Evolutionary conservation across 2,329 filamentous ascomycete genomes (phyloP).

Genomic region (Calycina herbarum): DNA sequence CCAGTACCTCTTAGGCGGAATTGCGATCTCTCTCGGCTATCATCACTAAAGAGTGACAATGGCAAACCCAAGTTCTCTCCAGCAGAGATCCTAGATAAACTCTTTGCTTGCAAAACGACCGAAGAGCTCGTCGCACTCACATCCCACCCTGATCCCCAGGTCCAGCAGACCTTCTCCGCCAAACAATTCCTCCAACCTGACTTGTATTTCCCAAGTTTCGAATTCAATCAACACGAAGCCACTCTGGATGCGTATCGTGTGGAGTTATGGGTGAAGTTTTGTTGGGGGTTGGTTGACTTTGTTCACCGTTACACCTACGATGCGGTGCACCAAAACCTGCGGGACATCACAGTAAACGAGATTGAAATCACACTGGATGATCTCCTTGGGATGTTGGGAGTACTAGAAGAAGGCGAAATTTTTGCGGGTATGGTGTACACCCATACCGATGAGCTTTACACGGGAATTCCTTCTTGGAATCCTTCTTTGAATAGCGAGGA

Average conservation of each 20-base stretch:
- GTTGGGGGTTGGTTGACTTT: background rate
- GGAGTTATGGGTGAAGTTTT: background rate
- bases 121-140: background rate
- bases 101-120: background rate
- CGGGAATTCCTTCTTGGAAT: background rate
- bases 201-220: background rate
- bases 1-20: background rate
- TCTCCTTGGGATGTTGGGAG: background rate
- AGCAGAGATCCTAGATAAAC: background rate
- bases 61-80: background rate
- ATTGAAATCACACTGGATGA: background rate
- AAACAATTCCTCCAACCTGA: background rate
- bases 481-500: background rate
- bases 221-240: background rate
- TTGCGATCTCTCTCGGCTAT: background rate
- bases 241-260: background rate
- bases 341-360: background rate
- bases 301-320: background rate
- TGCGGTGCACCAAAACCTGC: no score
- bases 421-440: background rate
- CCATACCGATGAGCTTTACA: background rate
- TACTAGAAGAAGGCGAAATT: background rate
- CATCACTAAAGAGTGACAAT: background rate
- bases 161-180: background rate
- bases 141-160: background rate